A percentile compares a stretch with the other conserved stretches of the same genome.
These are phyloP conservation scores for Xanthoceras sorbifolium DNA, from an alignment of 345 rosid species.

Conservation along the genomic window DNA sequence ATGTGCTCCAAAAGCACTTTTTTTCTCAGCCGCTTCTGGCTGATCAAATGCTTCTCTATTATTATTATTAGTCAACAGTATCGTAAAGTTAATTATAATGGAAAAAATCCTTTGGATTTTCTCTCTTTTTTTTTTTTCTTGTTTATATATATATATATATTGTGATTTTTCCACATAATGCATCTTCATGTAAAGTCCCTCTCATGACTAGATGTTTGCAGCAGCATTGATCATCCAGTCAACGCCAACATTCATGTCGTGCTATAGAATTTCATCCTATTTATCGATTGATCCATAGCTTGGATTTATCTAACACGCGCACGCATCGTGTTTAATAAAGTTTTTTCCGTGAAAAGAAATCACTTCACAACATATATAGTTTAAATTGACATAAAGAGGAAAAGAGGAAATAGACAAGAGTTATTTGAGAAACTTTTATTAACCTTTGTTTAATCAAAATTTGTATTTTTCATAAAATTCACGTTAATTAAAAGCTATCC, in stretches of 20 bases:
- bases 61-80: not conserved
- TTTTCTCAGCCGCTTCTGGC: not conserved
- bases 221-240: not conserved
- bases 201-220: not conserved
- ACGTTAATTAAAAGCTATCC: too few species aligned
- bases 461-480: too few species aligned
- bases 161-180: constrained; percentile 12
- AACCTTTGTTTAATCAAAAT: not conserved
- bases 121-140: not conserved
- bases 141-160: too few species aligned
- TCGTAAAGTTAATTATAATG: not conserved
- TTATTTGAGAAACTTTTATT: too few species aligned
- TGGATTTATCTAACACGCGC: not conserved
- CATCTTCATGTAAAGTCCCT: constrained; percentile 16
- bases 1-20: not conserved
- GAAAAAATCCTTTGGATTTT: not conserved
- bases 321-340: not conserved
- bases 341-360: not conserved
- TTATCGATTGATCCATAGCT: not conserved
- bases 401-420: not conserved
- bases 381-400: not conserved
- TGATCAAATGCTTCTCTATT: not conserved
- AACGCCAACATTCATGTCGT: not conserved
- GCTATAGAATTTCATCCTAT: not conserved
- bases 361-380: not conserved